A percentile compares a stretch with the other conserved stretches of the same genome.
phyloP scores from a whole-genome alignment of 1,284 basidiomycete species.

The Papiliotrema fonsecae region DNA sequence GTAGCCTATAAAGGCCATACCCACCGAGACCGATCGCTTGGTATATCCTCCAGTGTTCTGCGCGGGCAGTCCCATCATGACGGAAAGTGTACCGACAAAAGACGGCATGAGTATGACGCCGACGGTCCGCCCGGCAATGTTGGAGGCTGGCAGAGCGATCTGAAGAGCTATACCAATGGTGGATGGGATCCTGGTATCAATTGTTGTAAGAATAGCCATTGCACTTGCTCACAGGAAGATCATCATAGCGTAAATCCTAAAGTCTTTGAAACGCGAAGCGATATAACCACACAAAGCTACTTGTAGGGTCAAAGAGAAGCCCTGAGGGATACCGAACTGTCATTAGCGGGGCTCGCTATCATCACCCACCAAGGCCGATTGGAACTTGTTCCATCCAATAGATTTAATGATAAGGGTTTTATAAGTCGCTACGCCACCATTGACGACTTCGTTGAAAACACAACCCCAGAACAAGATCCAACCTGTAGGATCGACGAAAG shows the following conservation, averaged over 20 bases:
- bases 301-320: constrained; percentile 12
- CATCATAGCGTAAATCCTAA: constrained; percentile 7
- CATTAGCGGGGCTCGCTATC: too few relatives aligned
- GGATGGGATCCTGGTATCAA: too few relatives aligned
- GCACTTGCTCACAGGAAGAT: too few relatives aligned
- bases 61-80: neutral
- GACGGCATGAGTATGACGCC: constrained; percentile 1
- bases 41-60: neutral
- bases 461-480: constrained; percentile 29
- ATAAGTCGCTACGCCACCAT: constrained; percentile 22
- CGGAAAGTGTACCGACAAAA: neutral
- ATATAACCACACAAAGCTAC: constrained; percentile 15
- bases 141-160: constrained; percentile 6
- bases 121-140: constrained; percentile 5
- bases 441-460: constrained; percentile 15
- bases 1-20: constrained; percentile 26
- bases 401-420: constrained; percentile 13
- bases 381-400: constrained; percentile 16
- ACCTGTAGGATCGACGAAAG: constrained; percentile 29
- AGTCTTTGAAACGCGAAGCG: constrained; percentile 10
- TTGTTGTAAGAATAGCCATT: too few relatives aligned
- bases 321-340: constrained; percentile 18
- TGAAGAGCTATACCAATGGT: constrained; percentile 7
- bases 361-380: constrained; percentile 21
- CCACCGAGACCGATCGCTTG: neutral